phyloP scores from a whole-genome alignment of 768 basidiomycete genomes.

The Phylloporus sp. region DNA sequence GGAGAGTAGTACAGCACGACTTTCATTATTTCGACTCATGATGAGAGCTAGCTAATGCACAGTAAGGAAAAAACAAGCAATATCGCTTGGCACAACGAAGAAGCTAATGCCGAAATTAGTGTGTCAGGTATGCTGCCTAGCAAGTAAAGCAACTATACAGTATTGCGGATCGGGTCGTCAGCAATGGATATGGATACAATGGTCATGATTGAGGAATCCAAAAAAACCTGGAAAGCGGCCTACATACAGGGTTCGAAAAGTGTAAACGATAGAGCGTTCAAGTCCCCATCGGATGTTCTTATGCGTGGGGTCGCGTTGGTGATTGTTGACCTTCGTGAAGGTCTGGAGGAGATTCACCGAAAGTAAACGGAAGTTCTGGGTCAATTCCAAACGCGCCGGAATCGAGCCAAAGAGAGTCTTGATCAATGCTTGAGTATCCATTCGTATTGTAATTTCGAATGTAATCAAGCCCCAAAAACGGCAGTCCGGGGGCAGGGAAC shows the following conservation, averaged over 20 bases:
- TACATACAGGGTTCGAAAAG: constrained; percentile 16
- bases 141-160: constrained; percentile 24
- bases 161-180: constrained; percentile 18
- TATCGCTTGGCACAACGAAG: constrained; percentile 4
- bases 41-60: background rate
- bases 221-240: background rate
- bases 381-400: constrained; percentile 70
- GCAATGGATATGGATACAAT: constrained; percentile 32
- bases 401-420: constrained; percentile 59
- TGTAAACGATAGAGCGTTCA: constrained; percentile 6
- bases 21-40: constrained; percentile 9
- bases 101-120: constrained; percentile 21
- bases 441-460: constrained; percentile 72
- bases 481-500: constrained; percentile 71
- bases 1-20: background rate
- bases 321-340: constrained; percentile 29
- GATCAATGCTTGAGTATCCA: constrained; percentile 33
- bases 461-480: constrained; percentile 80
- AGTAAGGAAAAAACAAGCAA: background rate
- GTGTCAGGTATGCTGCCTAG: constrained; percentile 24
- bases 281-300: background rate
- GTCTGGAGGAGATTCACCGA: constrained; percentile 35
- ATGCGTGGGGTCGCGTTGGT: constrained; percentile 21
- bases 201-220: constrained; percentile 7
- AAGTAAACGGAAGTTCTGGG: constrained; percentile 72